phyloP scores from a whole-genome alignment of 768 basidiomycete genomes.

The Naganishia antarctica region DNA sequence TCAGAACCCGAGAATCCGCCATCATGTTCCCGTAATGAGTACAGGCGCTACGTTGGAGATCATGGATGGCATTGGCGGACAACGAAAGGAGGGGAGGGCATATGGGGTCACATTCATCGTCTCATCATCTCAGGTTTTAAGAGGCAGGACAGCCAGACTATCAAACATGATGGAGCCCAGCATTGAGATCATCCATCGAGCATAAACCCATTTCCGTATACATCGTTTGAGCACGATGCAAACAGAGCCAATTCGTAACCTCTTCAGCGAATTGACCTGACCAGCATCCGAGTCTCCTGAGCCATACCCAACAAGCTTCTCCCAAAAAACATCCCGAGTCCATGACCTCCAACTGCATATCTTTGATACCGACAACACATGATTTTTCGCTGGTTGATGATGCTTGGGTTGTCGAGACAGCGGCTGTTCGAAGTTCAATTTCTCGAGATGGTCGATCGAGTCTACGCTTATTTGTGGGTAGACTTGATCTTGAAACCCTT shows the following conservation, averaged over 20 bases:
- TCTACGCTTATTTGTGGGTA: conserved; percentile 44
- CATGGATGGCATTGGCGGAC: too few species aligned
- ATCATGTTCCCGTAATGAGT: too few species aligned
- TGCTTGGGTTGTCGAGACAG: conserved; percentile 19
- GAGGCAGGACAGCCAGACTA: too few species aligned
- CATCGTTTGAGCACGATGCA: conserved; percentile 15
- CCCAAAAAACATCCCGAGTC: conserved; percentile 21
- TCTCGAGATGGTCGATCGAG: conserved; percentile 23
- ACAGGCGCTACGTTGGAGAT: too few species aligned
- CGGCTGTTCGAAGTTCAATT: not conserved
- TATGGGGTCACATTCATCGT: too few species aligned
- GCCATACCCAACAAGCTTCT: conserved; percentile 1
- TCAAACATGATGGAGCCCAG: too few species aligned
- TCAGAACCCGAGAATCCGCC: too few species aligned
- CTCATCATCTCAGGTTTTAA: too few species aligned
- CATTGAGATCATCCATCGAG: conserved; percentile 7
- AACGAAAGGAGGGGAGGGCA: too few species aligned
- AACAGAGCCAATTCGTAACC: conserved; percentile 8
- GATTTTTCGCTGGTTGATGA: conserved; percentile 21
- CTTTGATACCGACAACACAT: conserved; percentile 14
- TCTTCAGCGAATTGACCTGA: conserved; percentile 13
- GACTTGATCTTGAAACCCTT: conserved; percentile 50
- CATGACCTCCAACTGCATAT: conserved; percentile 6
- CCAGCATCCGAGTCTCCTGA: conserved; percentile 22
- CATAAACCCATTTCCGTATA: conserved; percentile 20